These are phyloP conservation scores for Colletotrichum somersetense DNA, from an alignment of 2,329 filamentous ascomycete species.

Conservation along the genomic window DNA sequence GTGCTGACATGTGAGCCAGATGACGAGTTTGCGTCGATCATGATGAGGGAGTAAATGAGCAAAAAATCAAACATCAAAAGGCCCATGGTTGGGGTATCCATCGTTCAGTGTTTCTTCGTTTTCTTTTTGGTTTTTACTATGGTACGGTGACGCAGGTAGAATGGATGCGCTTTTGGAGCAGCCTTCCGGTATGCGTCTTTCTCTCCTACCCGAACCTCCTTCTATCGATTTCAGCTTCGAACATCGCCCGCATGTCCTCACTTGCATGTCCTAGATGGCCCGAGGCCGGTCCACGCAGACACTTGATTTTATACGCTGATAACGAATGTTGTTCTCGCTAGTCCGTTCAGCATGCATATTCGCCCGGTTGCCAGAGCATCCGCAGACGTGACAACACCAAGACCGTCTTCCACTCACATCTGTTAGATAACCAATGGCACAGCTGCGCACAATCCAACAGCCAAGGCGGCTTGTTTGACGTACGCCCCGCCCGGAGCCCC, in stretches of 20 bases:
- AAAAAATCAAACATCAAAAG: not conserved
- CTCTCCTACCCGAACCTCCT: not conserved
- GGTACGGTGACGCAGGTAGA: slow-evolving; percentile 20
- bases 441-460: not conserved
- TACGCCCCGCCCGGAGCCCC: not conserved
- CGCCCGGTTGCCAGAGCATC: not conserved
- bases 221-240: not conserved
- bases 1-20: slow-evolving; percentile 62
- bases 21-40: slow-evolving; percentile 93
- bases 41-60: slow-evolving; percentile 89
- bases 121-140: not conserved
- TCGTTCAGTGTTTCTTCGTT: slow-evolving; percentile 17
- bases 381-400: not conserved
- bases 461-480: not conserved
- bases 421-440: not conserved
- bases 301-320: not conserved
- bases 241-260: not conserved
- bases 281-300: no score
- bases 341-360: not conserved
- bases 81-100: slow-evolving; percentile 22
- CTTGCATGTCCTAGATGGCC: not conserved
- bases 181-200: not conserved
- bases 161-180: slow-evolving; percentile 29
- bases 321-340: not conserved
- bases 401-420: not conserved